A percentile compares a stretch with the other conserved stretches of the same genome.
These are phyloP conservation scores for Triglochin maritima DNA, from an alignment of 106 monocot species.

Conservation along the genomic window DNA sequence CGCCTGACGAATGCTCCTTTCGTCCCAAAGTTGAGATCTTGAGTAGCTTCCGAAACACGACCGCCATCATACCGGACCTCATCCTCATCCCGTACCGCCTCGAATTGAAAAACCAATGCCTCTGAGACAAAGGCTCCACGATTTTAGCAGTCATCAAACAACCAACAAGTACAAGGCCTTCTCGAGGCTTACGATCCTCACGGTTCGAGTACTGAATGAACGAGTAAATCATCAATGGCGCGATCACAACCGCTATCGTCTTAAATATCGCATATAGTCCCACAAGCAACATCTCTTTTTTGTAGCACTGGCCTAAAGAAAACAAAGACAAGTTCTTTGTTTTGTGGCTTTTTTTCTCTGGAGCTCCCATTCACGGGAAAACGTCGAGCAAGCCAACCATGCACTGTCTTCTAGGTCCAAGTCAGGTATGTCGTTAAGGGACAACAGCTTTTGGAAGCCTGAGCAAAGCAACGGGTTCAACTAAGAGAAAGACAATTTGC, in stretches of 20 bases:
- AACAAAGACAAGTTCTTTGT: conserved; percentile 26
- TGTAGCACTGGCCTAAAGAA: conserved; percentile 48
- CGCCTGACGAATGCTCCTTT: conserved; percentile 49
- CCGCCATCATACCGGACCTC: conserved; percentile 65
- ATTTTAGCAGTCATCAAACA: conserved; percentile 34
- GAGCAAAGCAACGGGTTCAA: conserved; percentile 50
- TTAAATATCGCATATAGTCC: conserved; percentile 59
- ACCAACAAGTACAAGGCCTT: conserved; percentile 28
- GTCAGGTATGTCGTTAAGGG: conserved; percentile 41
- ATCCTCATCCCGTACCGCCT: conserved; percentile 68
- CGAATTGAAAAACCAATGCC: conserved; percentile 76
- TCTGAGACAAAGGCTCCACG: conserved; percentile 64
- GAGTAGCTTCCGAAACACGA: conserved; percentile 65
- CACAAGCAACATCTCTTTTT: conserved; percentile 43
- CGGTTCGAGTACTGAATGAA: conserved; percentile 41
- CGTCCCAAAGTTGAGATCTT: conserved; percentile 41
- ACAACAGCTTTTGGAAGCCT: conserved; percentile 43
- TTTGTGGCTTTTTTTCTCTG: conserved; percentile 15
- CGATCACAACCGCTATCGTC: conserved; percentile 18
- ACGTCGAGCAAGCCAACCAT: conserved; percentile 30
- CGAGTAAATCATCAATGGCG: conserved; percentile 48
- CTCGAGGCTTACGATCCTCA: conserved; percentile 13
- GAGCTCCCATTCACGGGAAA: conserved; percentile 33
- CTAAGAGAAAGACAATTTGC: conserved; percentile 72
- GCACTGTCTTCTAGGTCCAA: conserved; percentile 50